These are phyloP conservation scores for Grosmannia serpens DNA, from an alignment of 2,329 filamentous ascomycete species.

Conservation along the genomic window DNA sequence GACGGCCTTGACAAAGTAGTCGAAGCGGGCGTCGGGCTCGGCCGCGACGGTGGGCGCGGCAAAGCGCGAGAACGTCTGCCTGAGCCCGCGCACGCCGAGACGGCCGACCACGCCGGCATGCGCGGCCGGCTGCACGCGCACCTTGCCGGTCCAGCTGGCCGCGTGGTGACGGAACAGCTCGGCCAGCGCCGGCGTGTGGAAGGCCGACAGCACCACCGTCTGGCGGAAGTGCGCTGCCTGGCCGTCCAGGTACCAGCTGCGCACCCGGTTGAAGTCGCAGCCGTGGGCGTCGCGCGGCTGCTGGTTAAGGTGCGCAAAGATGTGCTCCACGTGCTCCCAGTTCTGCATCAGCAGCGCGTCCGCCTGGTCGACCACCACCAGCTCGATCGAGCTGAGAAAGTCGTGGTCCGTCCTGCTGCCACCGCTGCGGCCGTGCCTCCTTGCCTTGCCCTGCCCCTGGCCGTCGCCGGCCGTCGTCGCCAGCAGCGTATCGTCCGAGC, in stretches of 20 bases:
- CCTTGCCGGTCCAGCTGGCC: conserved; percentile 69
- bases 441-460: conserved; percentile 1
- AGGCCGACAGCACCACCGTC: conserved; percentile 69
- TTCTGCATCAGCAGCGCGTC: conserved; percentile 96
- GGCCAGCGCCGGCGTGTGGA: conserved; percentile 80
- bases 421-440: not conserved
- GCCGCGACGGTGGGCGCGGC: conserved; percentile 55
- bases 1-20: conserved; percentile 76
- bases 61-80: conserved; percentile 86
- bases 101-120: conserved; percentile 65
- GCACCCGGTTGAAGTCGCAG: conserved; percentile 85
- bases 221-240: conserved; percentile 73
- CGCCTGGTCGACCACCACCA: conserved; percentile 82
- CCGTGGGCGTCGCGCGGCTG: conserved; percentile 84
- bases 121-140: conserved; percentile 53
- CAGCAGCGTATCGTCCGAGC: conserved; percentile 49
- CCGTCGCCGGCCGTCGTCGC: conserved; percentile 40
- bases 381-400: conserved; percentile 86
- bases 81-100: conserved; percentile 52
- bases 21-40: conserved; percentile 83
- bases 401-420: conserved; percentile 57
- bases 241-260: conserved; percentile 86
- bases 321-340: conserved; percentile 90
- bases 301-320: conserved; percentile 83
- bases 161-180: conserved; percentile 65